phyloP scores from a whole-genome alignment of 148 eudicot species.

The Arctostaphylos glauca region DNA sequence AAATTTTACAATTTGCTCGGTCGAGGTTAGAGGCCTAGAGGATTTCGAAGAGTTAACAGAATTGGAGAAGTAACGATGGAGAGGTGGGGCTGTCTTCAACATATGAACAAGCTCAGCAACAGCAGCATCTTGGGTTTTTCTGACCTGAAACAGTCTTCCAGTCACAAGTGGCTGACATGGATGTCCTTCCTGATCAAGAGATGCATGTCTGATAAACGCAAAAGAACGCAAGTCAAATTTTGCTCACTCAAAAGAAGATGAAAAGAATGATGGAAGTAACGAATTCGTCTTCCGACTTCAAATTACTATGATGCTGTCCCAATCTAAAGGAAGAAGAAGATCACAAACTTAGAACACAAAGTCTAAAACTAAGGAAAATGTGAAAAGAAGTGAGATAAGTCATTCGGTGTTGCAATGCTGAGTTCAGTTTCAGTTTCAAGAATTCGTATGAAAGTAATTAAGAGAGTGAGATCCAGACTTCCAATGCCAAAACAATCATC shows the following conservation, averaged over 20 bases:
- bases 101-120: slow-evolving; percentile 44
- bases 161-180: slow-evolving; percentile 26
- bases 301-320: background rate
- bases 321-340: background rate
- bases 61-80: slow-evolving; percentile 28
- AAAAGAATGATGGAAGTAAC: background rate
- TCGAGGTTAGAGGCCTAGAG: background rate
- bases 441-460: background rate
- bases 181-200: slow-evolving; percentile 39
- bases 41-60: background rate
- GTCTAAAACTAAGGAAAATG: background rate
- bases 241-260: background rate
- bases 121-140: slow-evolving; percentile 51
- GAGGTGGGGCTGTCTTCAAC: slow-evolving; percentile 62
- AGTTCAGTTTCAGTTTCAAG: background rate
- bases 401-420: background rate
- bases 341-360: slow-evolving; percentile 1
- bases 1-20: background rate
- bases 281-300: background rate
- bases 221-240: slow-evolving; percentile 2
- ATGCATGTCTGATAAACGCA: slow-evolving; percentile 11
- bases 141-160: slow-evolving; percentile 30
- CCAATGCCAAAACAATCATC: background rate
- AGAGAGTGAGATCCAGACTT: background rate
- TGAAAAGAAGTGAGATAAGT: background rate